phyloP scores from a whole-genome alignment of 2,329 filamentous ascomycete genomes.

The Lecanicillium sp. region DNA sequence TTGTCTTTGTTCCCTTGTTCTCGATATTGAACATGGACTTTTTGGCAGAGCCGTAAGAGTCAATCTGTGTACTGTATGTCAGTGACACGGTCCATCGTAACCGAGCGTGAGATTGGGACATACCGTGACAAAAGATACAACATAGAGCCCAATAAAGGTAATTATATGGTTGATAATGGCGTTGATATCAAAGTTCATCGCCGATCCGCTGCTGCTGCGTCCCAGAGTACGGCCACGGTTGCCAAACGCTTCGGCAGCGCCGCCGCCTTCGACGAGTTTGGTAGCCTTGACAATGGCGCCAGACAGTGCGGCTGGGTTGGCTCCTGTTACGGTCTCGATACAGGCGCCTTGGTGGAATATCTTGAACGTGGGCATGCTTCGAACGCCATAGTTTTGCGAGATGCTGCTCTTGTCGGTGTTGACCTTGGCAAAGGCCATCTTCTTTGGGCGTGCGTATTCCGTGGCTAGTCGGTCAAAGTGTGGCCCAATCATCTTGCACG shows the following conservation, averaged over 20 bases:
- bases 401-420: constrained; percentile 76
- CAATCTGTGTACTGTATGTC: constrained; percentile 33
- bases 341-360: constrained; percentile 71
- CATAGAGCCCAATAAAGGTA: constrained; percentile 51
- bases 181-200: constrained; percentile 27
- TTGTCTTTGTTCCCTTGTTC: constrained; percentile 23
- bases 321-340: constrained; percentile 71
- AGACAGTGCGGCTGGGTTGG: constrained; percentile 68
- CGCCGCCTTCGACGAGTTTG: constrained; percentile 37
- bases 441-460: constrained; percentile 71
- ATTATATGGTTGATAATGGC: constrained; percentile 40
- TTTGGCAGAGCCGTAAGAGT: constrained; percentile 54
- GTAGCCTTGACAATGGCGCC: constrained; percentile 66
- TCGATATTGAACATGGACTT: constrained; percentile 50
- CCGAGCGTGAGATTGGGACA: constrained; percentile 21
- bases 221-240: constrained; percentile 51
- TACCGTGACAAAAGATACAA: constrained; percentile 53
- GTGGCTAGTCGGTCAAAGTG: constrained; percentile 76
- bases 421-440: constrained; percentile 85
- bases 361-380: constrained; percentile 90
- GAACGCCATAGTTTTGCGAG: constrained; percentile 67
- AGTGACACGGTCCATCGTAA: background rate
- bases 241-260: constrained; percentile 38
- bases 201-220: constrained; percentile 18
- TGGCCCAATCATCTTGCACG: constrained; percentile 87